Conservation (phyloP, 148 eudicot genomes). For the Nepenthes mirabilis region DNA sequence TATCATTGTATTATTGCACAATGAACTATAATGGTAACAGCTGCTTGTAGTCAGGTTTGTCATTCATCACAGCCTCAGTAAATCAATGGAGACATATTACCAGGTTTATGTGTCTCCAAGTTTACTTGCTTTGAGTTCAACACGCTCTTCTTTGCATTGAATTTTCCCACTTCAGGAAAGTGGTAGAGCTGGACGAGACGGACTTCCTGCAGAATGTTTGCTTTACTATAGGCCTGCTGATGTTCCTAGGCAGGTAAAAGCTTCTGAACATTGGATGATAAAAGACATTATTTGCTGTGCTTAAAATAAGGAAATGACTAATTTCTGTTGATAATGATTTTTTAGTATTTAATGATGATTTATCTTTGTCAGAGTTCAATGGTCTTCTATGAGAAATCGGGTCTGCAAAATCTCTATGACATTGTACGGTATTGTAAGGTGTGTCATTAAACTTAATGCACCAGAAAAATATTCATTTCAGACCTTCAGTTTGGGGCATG, state of each 20-base stretch:
- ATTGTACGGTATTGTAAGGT: constrained; percentile 88
- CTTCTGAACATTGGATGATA: neutral
- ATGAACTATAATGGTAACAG: neutral
- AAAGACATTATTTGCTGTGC: neutral
- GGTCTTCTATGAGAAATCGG: constrained; percentile 94
- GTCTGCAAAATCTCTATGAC: constrained; percentile 89
- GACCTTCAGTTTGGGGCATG: too few relatives aligned
- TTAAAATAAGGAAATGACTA: too few relatives aligned
- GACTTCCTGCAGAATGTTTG: constrained; percentile 90
- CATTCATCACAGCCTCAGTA: constrained; percentile 94
- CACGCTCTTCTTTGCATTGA: constrained; percentile 4
- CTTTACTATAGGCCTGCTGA: constrained; percentile 91
- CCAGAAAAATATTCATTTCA: too few relatives aligned
- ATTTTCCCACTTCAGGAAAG: constrained; percentile 60
- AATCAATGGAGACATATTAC: constrained; percentile 99
- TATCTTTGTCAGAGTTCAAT: constrained; percentile 80
- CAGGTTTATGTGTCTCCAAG: constrained; percentile 40
- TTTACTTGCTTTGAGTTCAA: constrained; percentile 7
- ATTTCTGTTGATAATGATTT: too few relatives aligned
- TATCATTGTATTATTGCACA: neutral
- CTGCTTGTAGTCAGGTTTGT: constrained; percentile 92
- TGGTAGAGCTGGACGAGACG: constrained; percentile 99
- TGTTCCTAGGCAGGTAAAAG: constrained; percentile 78
- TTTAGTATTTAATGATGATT: too few relatives aligned
- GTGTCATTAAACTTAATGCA: neutral